Evolutionary conservation across 768 basidiomycete species (phyloP), one percentile per base, ranked within the genome.

Genomic region (Rhodotorula diobovata): DNA sequence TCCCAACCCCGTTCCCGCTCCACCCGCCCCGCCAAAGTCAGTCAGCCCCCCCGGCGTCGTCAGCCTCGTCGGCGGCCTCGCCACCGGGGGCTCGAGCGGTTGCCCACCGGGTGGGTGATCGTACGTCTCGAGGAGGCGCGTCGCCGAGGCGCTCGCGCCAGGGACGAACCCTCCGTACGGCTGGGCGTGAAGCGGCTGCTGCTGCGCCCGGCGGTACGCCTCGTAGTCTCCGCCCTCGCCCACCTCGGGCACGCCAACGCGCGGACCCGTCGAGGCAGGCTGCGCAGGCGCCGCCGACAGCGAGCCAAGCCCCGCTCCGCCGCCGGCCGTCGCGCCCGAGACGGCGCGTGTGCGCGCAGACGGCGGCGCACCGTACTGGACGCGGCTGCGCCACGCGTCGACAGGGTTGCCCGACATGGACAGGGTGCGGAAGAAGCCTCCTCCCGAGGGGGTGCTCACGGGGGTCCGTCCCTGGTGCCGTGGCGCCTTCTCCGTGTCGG

Each of bases 21-120:
- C 21, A 2, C 48, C 48, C 48, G 25, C 55, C 6, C 34, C 34
- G 20, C 16, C 35, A 12, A 56, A 21, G 35, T 35, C 57, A 15
- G 54, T 57, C 45, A 58, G 25, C 34, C 43, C 64, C 0, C 64
- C 64, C 16, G 64, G 64, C 23, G 64, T 66, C 28, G 56, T 66
- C 64, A 66, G 18, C 55, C 55, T 57, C 34, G 64, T 58, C 45
- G 64, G 64, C 45, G 56, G 64, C 11, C 56, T 18, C 3, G 12
- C 25, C 20, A 34, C n/a, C n/a, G n/a, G n/a, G n/a, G n/a, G n/a
- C n/a, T n/a, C n/a, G n/a, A n/a, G n/a, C n/a, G n/a, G n/a, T n/a
- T 20, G 32, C 61, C 34, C 25, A 18, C 15, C n/a, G 51, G 7
- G 30, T 30, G 14, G 30, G 51, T 28, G 30, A 15, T 32, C 51